Percentiles rank a stretch among this genome's conserved stretches.
Conservation (phyloP, 1,139 yeast species). For the Suhomyces ambrosiae region DNA sequence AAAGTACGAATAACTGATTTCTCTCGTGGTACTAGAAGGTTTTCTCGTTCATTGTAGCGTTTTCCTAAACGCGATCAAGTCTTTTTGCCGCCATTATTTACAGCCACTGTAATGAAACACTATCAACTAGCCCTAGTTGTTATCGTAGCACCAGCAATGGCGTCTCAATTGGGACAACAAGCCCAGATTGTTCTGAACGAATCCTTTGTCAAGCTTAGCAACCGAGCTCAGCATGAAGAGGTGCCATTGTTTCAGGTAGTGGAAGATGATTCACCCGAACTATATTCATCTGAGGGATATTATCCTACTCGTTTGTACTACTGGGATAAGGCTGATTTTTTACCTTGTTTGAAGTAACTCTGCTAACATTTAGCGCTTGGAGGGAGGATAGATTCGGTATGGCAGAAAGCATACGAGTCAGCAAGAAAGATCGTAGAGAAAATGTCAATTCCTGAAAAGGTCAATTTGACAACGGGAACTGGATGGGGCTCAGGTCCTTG, state of each 20-base stretch:
- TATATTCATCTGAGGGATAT: conserved; percentile 29
- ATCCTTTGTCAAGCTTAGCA: conserved; percentile 13
- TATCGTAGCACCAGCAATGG: neutral
- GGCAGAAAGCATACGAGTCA: conserved; percentile 59
- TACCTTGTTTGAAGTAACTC: too few relatives aligned
- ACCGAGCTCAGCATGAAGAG: conserved; percentile 42
- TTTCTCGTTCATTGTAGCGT: too few relatives aligned
- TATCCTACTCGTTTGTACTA: conserved; percentile 41
- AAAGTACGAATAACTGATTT: too few relatives aligned
- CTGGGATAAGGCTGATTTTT: too few relatives aligned
- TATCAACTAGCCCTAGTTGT: too few relatives aligned
- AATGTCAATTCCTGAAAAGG: conserved; percentile 61
- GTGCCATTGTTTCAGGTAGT: conserved; percentile 29
- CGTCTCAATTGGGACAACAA: too few relatives aligned
- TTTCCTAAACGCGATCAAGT: too few relatives aligned
- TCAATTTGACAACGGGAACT: conserved; percentile 65
- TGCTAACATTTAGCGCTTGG: conserved; percentile 34
- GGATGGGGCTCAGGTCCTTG: conserved; percentile 69
- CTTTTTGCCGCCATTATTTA: too few relatives aligned
- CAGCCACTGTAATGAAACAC: too few relatives aligned
- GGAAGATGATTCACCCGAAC: conserved; percentile 31
- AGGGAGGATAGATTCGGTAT: conserved; percentile 46
- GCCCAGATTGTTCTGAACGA: neutral
- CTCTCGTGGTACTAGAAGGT: too few relatives aligned
- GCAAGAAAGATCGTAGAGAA: conserved; percentile 55